These are phyloP conservation scores for Stachybotrys chartarum DNA, from an alignment of 2,329 filamentous ascomycete species.

Conservation along the genomic window DNA sequence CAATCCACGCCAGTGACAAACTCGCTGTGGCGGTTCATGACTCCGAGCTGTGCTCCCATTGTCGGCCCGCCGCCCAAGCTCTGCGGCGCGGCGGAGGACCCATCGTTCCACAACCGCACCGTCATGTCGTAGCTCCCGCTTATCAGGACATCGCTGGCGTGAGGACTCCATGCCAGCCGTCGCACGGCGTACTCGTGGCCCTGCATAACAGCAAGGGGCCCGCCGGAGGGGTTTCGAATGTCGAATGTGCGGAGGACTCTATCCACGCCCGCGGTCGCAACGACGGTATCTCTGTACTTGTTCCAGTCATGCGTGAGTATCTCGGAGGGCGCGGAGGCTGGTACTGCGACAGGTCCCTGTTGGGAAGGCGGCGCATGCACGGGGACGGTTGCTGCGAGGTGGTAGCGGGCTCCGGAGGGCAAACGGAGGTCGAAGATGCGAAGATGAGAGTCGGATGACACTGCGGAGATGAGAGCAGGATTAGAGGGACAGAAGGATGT, in stretches of 20 bases:
- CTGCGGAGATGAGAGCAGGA: constrained; percentile 76
- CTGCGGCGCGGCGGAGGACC: constrained; percentile 30
- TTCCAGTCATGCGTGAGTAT: constrained; percentile 98
- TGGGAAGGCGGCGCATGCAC: constrained; percentile 64
- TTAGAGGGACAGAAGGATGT: constrained; percentile 86
- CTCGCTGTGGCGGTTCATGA: constrained; percentile 91
- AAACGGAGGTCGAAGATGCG: constrained; percentile 89
- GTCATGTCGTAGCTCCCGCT: constrained; percentile 98
- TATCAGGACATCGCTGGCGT: constrained; percentile 79
- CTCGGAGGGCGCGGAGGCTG: constrained; percentile 53
- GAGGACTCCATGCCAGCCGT: constrained; percentile 84
- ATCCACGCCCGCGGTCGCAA: constrained; percentile 88
- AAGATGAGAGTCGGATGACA: constrained; percentile 81
- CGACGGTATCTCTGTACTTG: constrained; percentile 80
- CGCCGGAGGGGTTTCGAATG: constrained; percentile 66
- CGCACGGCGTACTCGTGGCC: constrained; percentile 91
- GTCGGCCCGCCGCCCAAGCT: constrained; percentile 28
- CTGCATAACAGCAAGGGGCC: constrained; percentile 65
- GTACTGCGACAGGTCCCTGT: constrained; percentile 19
- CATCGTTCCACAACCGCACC: constrained; percentile 87
- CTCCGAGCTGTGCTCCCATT: constrained; percentile 65
- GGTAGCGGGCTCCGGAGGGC: constrained; percentile 78
- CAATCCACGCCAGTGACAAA: constrained; percentile 96
- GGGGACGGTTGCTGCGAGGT: constrained; percentile 74
- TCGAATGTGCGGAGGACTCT: constrained; percentile 84